Percentiles rank a stretch among this genome's conserved stretches.
phyloP scores from a whole-genome alignment of 805 yeast genomes.

The Candida cerambycidarum region DNA sequence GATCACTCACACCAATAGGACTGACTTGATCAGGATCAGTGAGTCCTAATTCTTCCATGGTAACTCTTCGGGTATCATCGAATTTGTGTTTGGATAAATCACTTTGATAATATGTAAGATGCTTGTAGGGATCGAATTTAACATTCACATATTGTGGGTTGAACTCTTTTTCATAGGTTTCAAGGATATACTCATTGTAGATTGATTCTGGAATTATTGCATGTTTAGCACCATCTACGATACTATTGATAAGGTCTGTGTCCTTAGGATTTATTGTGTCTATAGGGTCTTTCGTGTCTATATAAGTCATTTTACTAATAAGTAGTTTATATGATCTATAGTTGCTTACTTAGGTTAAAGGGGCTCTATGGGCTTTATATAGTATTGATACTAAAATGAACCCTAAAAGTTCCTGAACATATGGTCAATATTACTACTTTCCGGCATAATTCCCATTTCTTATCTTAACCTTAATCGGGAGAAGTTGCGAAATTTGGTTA shows the following conservation, averaged over 20 bases:
- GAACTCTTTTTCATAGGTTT: slow-evolving; percentile 23
- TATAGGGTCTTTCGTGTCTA: no score
- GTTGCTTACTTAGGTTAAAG: no score
- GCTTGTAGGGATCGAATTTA: slow-evolving; percentile 33
- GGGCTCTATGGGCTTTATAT: no score
- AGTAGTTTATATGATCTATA: no score
- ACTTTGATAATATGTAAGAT: slow-evolving; percentile 25
- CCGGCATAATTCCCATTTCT: neutral
- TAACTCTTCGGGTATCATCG: slow-evolving; percentile 29
- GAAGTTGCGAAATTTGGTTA: neutral
- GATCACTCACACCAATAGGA: slow-evolving; percentile 56
- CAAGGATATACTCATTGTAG: slow-evolving; percentile 32
- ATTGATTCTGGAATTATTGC: slow-evolving; percentile 30
- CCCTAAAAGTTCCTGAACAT: no score
- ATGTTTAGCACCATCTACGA: slow-evolving; percentile 18
- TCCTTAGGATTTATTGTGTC: neutral
- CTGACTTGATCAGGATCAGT: slow-evolving; percentile 48
- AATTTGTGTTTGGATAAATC: slow-evolving; percentile 15
- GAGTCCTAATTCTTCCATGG: slow-evolving; percentile 52
- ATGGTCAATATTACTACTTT: neutral
- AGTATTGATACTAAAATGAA: no score
- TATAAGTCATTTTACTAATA: no score
- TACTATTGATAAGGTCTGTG: neutral
- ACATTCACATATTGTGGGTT: slow-evolving; percentile 6
- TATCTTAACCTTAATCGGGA: neutral